These are phyloP conservation scores for Penstemon eatonii DNA, from an alignment of 257 asterid species.

Conservation along the genomic window DNA sequence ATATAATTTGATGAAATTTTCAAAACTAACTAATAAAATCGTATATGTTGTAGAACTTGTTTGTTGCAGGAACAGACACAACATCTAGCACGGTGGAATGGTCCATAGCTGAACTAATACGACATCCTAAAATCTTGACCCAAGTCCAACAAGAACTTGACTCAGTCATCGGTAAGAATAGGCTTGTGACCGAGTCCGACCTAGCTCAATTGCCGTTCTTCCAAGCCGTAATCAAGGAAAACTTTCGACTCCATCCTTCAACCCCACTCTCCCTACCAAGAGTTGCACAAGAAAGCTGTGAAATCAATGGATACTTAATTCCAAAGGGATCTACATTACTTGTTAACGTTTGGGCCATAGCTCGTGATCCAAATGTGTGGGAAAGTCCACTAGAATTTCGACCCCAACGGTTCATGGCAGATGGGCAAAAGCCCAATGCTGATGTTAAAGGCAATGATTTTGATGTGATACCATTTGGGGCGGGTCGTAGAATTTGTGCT, in stretches of 20 bases:
- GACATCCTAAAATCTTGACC: slow-evolving; percentile 52
- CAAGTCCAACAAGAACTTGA: slow-evolving; percentile 64
- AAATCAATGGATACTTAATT: slow-evolving; percentile 65
- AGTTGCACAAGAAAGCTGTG: slow-evolving; percentile 55
- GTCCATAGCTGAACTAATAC: slow-evolving; percentile 76
- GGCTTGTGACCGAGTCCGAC: slow-evolving; percentile 61
- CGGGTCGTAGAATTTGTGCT: slow-evolving; percentile 85
- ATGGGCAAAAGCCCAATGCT: slow-evolving; percentile 57
- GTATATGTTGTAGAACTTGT: slow-evolving; percentile 49
- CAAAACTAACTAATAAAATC: neutral
- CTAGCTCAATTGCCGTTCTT: slow-evolving; percentile 49
- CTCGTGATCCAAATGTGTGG: slow-evolving; percentile 76
- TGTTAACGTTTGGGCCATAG: slow-evolving; percentile 83
- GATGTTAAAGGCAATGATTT: slow-evolving; percentile 79
- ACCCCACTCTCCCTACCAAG: slow-evolving; percentile 90
- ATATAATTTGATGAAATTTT: neutral
- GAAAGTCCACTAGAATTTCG: slow-evolving; percentile 58
- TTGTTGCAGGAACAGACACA: slow-evolving; percentile 81
- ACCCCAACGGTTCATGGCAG: slow-evolving; percentile 64
- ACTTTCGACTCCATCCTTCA: slow-evolving; percentile 83
- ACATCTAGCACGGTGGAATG: slow-evolving; percentile 91
- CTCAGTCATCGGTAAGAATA: slow-evolving; percentile 50
- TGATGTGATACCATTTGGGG: slow-evolving; percentile 84
- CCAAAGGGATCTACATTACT: slow-evolving; percentile 81
- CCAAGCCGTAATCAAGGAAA: slow-evolving; percentile 78